Evolutionary conservation across 1,139 yeast genomes (phyloP).

Genomic region (Blastobotrys petasosporus): DNA sequence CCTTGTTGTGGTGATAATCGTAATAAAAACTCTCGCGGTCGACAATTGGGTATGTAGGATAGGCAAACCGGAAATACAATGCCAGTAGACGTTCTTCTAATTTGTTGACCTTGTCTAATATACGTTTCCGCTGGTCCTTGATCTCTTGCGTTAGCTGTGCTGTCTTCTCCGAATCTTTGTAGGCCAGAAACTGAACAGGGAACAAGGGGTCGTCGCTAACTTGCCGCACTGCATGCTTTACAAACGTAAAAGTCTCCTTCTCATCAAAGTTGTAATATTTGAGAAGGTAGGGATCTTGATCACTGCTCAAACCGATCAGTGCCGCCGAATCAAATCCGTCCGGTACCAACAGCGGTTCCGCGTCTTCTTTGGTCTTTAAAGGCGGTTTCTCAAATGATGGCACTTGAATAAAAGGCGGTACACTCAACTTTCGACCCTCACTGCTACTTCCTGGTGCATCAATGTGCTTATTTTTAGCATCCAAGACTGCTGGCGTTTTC

Average conservation of each 20-base stretch:
- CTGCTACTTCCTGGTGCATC: neutral
- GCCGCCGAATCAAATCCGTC: conserved; percentile 25
- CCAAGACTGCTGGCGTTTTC: conserved; percentile 3
- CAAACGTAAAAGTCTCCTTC: conserved; percentile 26
- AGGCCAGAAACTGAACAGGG: conserved; percentile 30
- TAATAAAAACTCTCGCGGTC: conserved; percentile 32
- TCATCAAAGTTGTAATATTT: conserved; percentile 27
- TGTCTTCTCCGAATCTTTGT: conserved; percentile 20
- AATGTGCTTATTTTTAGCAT: neutral
- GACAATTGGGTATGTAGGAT: conserved; percentile 36
- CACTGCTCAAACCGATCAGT: conserved; percentile 32
- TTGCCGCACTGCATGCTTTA: conserved; percentile 31
- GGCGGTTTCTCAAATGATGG: conserved; percentile 23
- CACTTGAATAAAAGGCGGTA: conserved; percentile 19
- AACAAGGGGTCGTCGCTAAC: conserved; percentile 24
- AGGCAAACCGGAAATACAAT: conserved; percentile 32
- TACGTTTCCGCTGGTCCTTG: conserved; percentile 22
- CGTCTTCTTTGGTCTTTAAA: conserved; percentile 8
- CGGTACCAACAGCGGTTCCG: conserved; percentile 26
- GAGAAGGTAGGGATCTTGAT: conserved; percentile 34
- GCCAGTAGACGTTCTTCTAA: conserved; percentile 32
- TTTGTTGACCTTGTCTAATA: conserved; percentile 23
- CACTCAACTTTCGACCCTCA: conserved; percentile 1
- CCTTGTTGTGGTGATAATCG: conserved; percentile 28
- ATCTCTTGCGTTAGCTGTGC: conserved; percentile 19